phyloP scores from a whole-genome alignment of 2,329 filamentous ascomycete genomes.

The Neodidymelliopsis sp. region DNA sequence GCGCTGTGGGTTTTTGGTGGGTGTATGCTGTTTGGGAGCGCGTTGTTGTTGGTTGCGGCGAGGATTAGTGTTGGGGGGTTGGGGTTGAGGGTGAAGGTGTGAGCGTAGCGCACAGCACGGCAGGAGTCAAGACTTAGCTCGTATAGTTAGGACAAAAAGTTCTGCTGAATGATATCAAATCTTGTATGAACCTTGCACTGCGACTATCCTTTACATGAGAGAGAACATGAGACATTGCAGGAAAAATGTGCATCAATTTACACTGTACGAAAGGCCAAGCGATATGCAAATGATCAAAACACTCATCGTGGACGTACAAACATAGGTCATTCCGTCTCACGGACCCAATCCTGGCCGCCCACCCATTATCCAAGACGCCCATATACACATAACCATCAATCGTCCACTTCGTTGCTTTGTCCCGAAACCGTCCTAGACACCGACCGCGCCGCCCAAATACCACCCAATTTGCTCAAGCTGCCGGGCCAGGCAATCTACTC shows the following conservation, averaged over 20 bases:
- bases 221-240: no score
- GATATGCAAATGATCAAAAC: background rate
- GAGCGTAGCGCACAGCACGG: no score
- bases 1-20: constrained; percentile 56
- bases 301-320: background rate
- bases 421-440: constrained; percentile 8
- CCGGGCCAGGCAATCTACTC: constrained; percentile 27
- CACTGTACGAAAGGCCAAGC: background rate
- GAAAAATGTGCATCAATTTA: no score
- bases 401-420: constrained; percentile 3
- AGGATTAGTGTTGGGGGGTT: constrained; percentile 38
- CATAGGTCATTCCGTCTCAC: constrained; percentile 12
- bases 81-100: constrained; percentile 37
- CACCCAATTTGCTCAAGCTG: constrained; percentile 5
- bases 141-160: no score
- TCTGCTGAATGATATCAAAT: no score
- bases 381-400: constrained; percentile 6
- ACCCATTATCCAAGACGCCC: constrained; percentile 8
- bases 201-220: background rate
- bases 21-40: constrained; percentile 34
- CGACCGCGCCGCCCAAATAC: constrained; percentile 8
- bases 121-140: no score
- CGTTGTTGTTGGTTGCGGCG: constrained; percentile 26
- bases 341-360: background rate
- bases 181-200: no score